Base-by-base conservation (phyloP, 768 basidiomycete genomes). In the Boletus rufocinnamomeus region DNA sequence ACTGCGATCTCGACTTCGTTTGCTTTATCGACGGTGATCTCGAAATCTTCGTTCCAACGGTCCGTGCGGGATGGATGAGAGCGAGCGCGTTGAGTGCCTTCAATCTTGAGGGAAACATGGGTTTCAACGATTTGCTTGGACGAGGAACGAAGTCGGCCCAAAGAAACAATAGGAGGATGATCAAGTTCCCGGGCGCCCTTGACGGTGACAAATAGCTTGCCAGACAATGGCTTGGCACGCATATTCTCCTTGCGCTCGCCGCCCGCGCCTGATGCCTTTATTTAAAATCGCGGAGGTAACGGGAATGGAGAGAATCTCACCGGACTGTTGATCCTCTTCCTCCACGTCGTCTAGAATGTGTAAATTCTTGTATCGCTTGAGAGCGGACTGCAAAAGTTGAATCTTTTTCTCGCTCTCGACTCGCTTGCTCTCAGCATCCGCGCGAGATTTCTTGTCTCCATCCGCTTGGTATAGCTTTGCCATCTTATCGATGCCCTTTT, bases 401-500 rank as follows among this genome's bases (percentile, higher is more conserved):
- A 98, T 97, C 78, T 98, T 99, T 75, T 91, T 91, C 69, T 98
- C 94, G 72, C 91, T 94, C 75, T 99, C 97, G 30, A 95, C 81
- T 62, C 88, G 85, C 77, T 99, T 98, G 71, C 87, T 87, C 71
- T 96, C 94, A 2, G 95, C 94, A 72, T 98, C 96, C 14, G 85
- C 86, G 68, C 91, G 85, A 45, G 95, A 90, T 72, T 93, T 93
- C 83, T 96, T 96, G 79, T 99, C 97, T 54, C 95, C 96, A 68
- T 99, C 97, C 6, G 90, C 92, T 67, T 93, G 87, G 73, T 98
- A 98, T 34, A 98, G 82, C 75, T 91, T 95, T 38, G 89, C 91
- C 97, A 99, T 99, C 80, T 98, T 98, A 77, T 98, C 95, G 63
- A 98, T 97, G 43, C 97, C 97, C 72, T 88, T 84, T 80, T 95